Percentiles rank a stretch among this genome's conserved stretches.
Evolutionary conservation across 805 yeast genomes (phyloP).

Genomic region (Wickerhamomyces chambardii): DNA sequence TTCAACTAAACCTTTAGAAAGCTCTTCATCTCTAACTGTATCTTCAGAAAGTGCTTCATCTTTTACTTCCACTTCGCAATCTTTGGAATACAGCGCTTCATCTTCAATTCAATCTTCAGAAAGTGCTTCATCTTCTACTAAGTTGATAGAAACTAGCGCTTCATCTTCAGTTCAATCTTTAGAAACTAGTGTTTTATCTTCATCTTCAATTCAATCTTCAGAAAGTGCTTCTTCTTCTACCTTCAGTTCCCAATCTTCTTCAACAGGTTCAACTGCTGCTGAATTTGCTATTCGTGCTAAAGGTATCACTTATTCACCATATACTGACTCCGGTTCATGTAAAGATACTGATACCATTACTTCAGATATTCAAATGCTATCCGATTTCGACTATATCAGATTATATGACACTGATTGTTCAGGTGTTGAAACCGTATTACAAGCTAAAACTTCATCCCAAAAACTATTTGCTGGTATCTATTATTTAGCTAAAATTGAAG

Average conservation of each 20-base stretch:
- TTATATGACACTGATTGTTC: slow-evolving; percentile 58
- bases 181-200: slow-evolving; percentile 6
- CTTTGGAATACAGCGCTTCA: no score
- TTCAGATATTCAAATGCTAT: slow-evolving; percentile 34
- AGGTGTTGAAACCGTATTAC: slow-evolving; percentile 42
- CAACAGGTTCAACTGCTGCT: slow-evolving; percentile 21
- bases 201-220: slow-evolving; percentile 1
- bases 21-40: no score
- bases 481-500: slow-evolving; percentile 32
- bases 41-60: no score
- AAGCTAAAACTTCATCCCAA: slow-evolving; percentile 37
- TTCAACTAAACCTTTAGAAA: no score
- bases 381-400: slow-evolving; percentile 42
- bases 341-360: slow-evolving; percentile 38
- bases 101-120: no score
- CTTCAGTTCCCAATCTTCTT: slow-evolving; percentile 19
- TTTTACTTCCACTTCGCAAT: no score
- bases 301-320: slow-evolving; percentile 65
- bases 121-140: no score
- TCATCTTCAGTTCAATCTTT: slow-evolving; percentile 7
- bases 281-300: slow-evolving; percentile 32
- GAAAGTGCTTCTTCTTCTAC: slow-evolving; percentile 7
- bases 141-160: no score
- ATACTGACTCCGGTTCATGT: slow-evolving; percentile 45
- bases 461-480: slow-evolving; percentile 51